Percentiles rank a stretch among this genome's conserved stretches.
Evolutionary conservation across 305 asterid genomes (phyloP).

Genomic region (Lippia alba): DNA sequence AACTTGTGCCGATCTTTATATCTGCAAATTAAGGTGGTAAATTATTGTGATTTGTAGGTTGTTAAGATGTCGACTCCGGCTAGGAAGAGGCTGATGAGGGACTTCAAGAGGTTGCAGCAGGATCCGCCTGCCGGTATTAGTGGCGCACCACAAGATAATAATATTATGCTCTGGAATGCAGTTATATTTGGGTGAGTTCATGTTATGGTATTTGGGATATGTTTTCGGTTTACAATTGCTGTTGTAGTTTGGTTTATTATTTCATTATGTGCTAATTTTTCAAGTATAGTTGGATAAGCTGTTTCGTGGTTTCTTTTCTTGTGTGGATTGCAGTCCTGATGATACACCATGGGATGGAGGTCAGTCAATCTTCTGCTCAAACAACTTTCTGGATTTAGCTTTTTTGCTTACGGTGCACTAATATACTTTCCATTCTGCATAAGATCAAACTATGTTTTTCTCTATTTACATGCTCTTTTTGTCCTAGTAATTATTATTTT

Average conservation of each 20-base stretch:
- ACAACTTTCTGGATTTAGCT: conserved; percentile 1
- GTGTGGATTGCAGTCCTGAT: conserved; percentile 73
- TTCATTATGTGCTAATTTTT: conserved; percentile 16
- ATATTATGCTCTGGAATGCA: conserved; percentile 85
- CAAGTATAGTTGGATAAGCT: conserved; percentile 41
- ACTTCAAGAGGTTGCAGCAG: conserved; percentile 84
- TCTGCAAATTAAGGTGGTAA: conserved; percentile 27
- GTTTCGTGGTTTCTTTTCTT: conserved; percentile 52
- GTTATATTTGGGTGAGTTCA: conserved; percentile 77
- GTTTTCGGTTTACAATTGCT: not conserved
- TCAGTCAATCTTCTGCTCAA: conserved; percentile 45
- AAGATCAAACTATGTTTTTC: not conserved
- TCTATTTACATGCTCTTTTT: not conserved
- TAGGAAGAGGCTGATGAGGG: conserved; percentile 88
- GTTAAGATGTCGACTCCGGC: conserved; percentile 73
- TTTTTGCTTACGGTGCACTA: not conserved
- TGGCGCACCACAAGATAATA: conserved; percentile 82
- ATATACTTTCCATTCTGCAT: not conserved
- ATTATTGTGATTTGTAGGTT: conserved; percentile 40
- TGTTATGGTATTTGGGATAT: not conserved
- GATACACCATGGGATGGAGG: conserved; percentile 92
- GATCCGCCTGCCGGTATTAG: conserved; percentile 87
- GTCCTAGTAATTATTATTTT: not conserved
- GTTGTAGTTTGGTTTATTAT: conserved; percentile 1
- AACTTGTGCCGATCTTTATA: conserved; percentile 2